Evolutionary conservation across 73 alveolate species (phyloP).

Genomic region (Paramecium sonneborni): DNA sequence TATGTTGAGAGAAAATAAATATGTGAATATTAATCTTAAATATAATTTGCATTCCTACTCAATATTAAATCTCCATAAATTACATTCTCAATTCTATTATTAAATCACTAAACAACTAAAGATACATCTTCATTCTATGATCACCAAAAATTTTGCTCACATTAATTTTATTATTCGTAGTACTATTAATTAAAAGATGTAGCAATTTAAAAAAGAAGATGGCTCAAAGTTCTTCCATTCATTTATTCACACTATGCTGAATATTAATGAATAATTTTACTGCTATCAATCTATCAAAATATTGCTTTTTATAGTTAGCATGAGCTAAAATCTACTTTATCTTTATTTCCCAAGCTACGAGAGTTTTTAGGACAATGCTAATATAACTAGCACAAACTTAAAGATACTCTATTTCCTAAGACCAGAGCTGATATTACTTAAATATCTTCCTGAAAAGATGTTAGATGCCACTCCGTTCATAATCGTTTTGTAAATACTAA

Average conservation of each 20-base stretch:
- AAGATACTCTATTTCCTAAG: neutral
- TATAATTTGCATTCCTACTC: neutral
- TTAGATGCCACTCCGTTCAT: neutral
- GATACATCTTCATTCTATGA: no score
- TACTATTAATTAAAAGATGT: neutral
- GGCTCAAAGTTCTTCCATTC: neutral
- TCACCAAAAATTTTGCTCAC: neutral
- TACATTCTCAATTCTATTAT: no score
- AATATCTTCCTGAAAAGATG: neutral
- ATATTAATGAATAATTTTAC: neutral
- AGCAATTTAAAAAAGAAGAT: neutral
- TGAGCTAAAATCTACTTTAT: neutral
- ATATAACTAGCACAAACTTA: neutral
- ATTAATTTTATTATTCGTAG: neutral
- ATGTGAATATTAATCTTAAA: constrained; percentile 14
- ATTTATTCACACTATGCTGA: neutral
- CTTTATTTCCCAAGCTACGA: neutral
- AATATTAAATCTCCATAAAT: neutral
- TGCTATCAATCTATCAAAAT: neutral
- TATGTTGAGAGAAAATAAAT: constrained; percentile 3
- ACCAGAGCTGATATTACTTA: neutral
- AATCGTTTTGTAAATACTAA: neutral
- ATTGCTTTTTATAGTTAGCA: neutral
- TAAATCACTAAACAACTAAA: no score
- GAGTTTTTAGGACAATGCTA: neutral